Evolutionary conservation across 169 alveolate species (phyloP).

Genomic region (Eimeria necatrix): DNA sequence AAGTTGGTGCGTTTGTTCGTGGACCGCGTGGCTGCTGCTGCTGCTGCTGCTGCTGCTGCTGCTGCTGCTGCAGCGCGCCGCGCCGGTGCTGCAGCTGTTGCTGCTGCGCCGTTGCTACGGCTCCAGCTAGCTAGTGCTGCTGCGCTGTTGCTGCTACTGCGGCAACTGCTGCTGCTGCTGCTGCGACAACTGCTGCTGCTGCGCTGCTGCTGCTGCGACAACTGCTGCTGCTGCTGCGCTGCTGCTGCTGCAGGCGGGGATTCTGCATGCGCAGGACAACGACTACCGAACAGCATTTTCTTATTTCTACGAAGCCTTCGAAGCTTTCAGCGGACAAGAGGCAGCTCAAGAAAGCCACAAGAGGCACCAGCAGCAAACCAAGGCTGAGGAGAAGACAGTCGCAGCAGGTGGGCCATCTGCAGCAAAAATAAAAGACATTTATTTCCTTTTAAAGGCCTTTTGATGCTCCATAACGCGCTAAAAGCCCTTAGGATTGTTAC

Average conservation of each 20-base stretch:
- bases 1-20: constrained; percentile 84
- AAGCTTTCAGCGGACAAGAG: constrained; percentile 91
- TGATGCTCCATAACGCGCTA: too few species aligned
- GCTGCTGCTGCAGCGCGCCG: constrained; percentile 87
- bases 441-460: too few species aligned
- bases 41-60: too few species aligned
- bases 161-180: constrained; percentile 89
- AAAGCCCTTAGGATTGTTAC: too few species aligned
- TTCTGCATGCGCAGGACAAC: constrained; percentile 81
- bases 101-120: constrained; percentile 93
- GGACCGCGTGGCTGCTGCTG: constrained; percentile 85
- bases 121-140: constrained; percentile 93
- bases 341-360: constrained; percentile 83
- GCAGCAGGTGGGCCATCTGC: background rate
- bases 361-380: constrained; percentile 79
- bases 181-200: constrained; percentile 91
- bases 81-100: constrained; percentile 84
- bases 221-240: background rate
- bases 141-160: constrained; percentile 84
- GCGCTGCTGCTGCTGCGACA: background rate
- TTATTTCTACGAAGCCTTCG: constrained; percentile 97
- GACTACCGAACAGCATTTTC: constrained; percentile 97
- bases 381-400: constrained; percentile 4
- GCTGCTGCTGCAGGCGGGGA: constrained; percentile 67
- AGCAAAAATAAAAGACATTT: too few species aligned